Evolutionary conservation across 1,284 basidiomycete genomes (phyloP).

Genomic region (Bondarzewia mesenterica): DNA sequence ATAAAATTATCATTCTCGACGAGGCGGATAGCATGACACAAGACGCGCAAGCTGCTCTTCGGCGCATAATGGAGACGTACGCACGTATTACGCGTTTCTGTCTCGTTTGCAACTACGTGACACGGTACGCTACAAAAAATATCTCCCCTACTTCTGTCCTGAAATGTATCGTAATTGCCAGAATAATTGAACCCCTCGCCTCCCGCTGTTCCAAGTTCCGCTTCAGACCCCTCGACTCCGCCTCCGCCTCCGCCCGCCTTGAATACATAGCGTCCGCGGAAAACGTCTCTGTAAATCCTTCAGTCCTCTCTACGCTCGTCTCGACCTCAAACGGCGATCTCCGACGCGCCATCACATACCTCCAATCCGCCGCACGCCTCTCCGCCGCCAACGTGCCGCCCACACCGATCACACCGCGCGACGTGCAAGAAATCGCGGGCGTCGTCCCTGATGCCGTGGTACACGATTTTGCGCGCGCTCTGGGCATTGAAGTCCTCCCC

Average conservation of each 20-base stretch:
- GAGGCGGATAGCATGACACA: slow-evolving; percentile 99
- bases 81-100: slow-evolving; percentile 97
- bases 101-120: slow-evolving; percentile 99
- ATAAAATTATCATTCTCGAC: slow-evolving; percentile 98
- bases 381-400: slow-evolving; percentile 64
- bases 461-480: slow-evolving; percentile 54
- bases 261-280: slow-evolving; percentile 72
- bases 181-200: slow-evolving; percentile 97
- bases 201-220: slow-evolving; percentile 99
- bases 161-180: slow-evolving; percentile 24
- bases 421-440: slow-evolving; percentile 96
- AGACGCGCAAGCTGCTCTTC: slow-evolving; percentile 92
- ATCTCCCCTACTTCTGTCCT: not conserved
- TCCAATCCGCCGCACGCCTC: slow-evolving; percentile 91
- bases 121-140: slow-evolving; percentile 69
- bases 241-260: slow-evolving; percentile 72
- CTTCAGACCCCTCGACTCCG: slow-evolving; percentile 85
- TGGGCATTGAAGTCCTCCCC: slow-evolving; percentile 66
- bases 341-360: slow-evolving; percentile 95
- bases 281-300: slow-evolving; percentile 37
- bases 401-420: slow-evolving; percentile 60
- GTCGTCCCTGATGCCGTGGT: slow-evolving; percentile 81
- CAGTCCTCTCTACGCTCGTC: slow-evolving; percentile 70
- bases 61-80: slow-evolving; percentile 98
- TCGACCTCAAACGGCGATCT: slow-evolving; percentile 86